A percentile compares a stretch with the other conserved stretches of the same genome.
Conservation (phyloP, 495 filamentous ascomycete species). For the Lophiostoma macrostomum region DNA sequence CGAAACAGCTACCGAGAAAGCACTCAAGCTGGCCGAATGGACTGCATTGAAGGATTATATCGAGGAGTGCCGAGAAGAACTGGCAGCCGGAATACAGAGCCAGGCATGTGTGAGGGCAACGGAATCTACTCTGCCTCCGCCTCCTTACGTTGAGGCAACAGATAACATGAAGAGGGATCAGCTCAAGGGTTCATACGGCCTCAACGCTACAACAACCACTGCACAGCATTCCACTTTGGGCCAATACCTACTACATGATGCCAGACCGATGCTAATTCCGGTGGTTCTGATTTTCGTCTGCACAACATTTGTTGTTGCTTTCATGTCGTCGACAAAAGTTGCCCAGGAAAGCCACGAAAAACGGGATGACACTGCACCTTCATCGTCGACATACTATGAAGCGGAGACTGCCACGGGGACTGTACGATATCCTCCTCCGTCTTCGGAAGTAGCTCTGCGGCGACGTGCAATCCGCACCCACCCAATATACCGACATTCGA, state of each 20-base stretch:
- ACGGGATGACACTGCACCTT: background rate
- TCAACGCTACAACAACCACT: background rate
- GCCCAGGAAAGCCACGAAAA: constrained; percentile 8
- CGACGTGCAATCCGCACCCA: constrained; percentile 9
- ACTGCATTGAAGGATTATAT: constrained; percentile 26
- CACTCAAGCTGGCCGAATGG: constrained; percentile 19
- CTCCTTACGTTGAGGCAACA: constrained; percentile 9
- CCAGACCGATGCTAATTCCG: background rate
- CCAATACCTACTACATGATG: background rate
- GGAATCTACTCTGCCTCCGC: constrained; percentile 11
- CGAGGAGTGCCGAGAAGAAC: constrained; percentile 19
- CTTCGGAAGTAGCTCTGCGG: background rate
- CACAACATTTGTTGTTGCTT: background rate
- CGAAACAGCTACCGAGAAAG: constrained; percentile 7
- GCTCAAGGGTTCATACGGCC: background rate
- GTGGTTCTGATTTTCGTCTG: background rate
- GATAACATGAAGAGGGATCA: background rate
- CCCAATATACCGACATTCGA: constrained; percentile 15
- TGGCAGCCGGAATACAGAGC: constrained; percentile 19
- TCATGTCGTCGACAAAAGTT: too few species aligned
- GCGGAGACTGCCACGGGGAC: background rate
- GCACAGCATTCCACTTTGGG: background rate
- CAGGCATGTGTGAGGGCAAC: constrained; percentile 17
- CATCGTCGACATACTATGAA: background rate
- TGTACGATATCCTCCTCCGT: constrained; percentile 5